phyloP scores from a whole-genome alignment of 805 yeast genomes.

The Yamadazyma phyllophila region DNA sequence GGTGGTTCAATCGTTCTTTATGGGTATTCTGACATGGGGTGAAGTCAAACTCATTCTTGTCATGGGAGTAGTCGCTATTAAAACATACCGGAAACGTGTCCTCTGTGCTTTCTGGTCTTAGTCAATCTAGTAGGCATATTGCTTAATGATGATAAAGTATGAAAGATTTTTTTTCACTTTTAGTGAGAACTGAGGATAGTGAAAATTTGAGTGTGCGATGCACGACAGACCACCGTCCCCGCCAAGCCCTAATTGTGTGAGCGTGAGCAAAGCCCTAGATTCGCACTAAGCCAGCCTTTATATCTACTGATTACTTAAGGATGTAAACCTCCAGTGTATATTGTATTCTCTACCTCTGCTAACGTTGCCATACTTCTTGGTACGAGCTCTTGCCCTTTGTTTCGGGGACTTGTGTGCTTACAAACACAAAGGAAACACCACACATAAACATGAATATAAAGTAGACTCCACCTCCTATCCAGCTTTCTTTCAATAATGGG shows the following conservation, averaged over 20 bases:
- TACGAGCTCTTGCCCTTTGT: constrained; percentile 65
- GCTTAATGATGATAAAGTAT: constrained; percentile 18
- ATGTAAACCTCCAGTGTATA: too few species aligned
- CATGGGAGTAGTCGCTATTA: not conserved
- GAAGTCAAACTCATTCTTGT: too few species aligned
- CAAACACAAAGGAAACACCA: constrained; percentile 46
- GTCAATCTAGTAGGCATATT: constrained; percentile 98
- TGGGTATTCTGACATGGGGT: too few species aligned
- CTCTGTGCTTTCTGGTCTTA: constrained; percentile 99
- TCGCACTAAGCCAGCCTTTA: not conserved
- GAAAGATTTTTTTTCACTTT: constrained; percentile 10
- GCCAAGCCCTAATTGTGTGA: not conserved
- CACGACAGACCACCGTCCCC: constrained; percentile 4
- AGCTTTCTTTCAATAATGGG: constrained; percentile 60
- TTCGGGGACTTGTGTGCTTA: constrained; percentile 60
- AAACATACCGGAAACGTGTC: constrained; percentile 98
- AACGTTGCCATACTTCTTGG: constrained; percentile 60
- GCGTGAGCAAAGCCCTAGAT: not conserved
- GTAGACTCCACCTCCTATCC: constrained; percentile 78
- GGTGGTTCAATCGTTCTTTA: too few species aligned
- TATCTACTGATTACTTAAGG: not conserved
- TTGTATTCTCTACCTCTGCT: not conserved
- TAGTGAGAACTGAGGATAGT: constrained; percentile 5
- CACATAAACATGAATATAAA: constrained; percentile 65
- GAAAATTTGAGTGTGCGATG: constrained; percentile 8